Evolutionary conservation across 257 asterid species (phyloP).

Genomic region (Plantago ovata): DNA sequence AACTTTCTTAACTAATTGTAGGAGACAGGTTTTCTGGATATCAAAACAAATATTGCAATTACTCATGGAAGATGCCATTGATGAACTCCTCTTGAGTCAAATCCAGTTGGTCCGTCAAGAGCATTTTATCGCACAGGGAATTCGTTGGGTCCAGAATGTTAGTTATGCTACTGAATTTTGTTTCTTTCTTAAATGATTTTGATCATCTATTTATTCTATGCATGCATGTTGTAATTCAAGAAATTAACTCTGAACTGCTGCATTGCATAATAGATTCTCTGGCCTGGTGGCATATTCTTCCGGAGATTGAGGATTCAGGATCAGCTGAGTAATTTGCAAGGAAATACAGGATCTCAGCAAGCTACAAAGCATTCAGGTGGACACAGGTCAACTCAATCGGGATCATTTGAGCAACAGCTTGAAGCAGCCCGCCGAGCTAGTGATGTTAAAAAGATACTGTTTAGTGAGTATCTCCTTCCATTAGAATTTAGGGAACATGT

Average conservation of each 20-base stretch:
- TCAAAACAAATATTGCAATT: slow-evolving; percentile 88
- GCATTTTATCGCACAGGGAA: slow-evolving; percentile 65
- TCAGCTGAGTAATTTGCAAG: slow-evolving; percentile 31
- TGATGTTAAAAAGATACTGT: slow-evolving; percentile 72
- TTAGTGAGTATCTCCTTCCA: slow-evolving; percentile 41
- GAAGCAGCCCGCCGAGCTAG: slow-evolving; percentile 94
- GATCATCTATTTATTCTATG: too few species aligned
- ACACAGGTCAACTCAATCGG: slow-evolving; percentile 36
- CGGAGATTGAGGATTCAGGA: slow-evolving; percentile 35
- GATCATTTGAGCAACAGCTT: slow-evolving; percentile 79
- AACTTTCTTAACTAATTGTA: slow-evolving; percentile 27
- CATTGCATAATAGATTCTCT: slow-evolving; percentile 49
- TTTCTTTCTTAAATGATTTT: neutral
- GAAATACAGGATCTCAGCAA: slow-evolving; percentile 32
- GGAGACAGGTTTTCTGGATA: slow-evolving; percentile 97
- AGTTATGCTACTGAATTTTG: slow-evolving; percentile 22
- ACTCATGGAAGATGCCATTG: slow-evolving; percentile 95
- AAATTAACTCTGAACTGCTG: neutral
- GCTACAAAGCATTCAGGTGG: slow-evolving; percentile 27
- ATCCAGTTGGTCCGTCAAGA: slow-evolving; percentile 89
- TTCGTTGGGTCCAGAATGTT: slow-evolving; percentile 75
- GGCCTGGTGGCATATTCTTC: slow-evolving; percentile 89
- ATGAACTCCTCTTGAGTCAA: slow-evolving; percentile 86
- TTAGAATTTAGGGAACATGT: neutral
- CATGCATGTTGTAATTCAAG: too few species aligned